A percentile compares a stretch with the other conserved stretches of the same genome.
Evolutionary conservation across 495 filamentous ascomycete genomes (phyloP).

Genomic region (Wilcoxina mikolae): DNA sequence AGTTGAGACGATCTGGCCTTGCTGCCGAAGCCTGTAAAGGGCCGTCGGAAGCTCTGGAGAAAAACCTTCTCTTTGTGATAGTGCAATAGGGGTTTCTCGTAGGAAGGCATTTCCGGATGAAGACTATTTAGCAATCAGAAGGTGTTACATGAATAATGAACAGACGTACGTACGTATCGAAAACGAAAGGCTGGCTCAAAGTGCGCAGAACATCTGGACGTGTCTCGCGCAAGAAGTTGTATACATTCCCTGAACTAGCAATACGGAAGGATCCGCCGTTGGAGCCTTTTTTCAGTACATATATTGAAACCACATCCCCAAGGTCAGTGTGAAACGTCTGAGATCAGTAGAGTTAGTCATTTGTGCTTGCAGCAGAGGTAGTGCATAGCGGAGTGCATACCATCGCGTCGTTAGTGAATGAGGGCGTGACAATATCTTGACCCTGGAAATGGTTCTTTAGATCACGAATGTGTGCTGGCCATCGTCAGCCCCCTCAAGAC

Average conservation of each 20-base stretch:
- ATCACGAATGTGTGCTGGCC: background rate
- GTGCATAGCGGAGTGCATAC: background rate
- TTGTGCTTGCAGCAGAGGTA: background rate
- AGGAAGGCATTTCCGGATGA: background rate
- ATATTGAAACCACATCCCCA: constrained; percentile 35
- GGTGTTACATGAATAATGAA: background rate
- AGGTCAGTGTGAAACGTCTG: constrained; percentile 37
- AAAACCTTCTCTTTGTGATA: constrained; percentile 10
- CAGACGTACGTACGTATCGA: constrained; percentile 1
- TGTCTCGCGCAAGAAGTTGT: background rate
- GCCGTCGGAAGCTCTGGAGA: constrained; percentile 12
- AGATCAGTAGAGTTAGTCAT: background rate
- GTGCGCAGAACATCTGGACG: background rate
- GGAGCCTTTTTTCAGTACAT: constrained; percentile 1
- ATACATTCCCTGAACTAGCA: background rate
- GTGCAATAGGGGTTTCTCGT: constrained; percentile 11
- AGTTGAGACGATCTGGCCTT: constrained; percentile 14
- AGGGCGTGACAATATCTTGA: background rate
- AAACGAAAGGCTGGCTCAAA: background rate
- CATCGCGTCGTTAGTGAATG: background rate
- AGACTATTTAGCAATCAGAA: background rate
- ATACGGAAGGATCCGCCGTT: constrained; percentile 2
- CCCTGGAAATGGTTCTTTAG: background rate
- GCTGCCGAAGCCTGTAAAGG: constrained; percentile 4
- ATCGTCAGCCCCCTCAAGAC: background rate